Conservation (phyloP, 2,329 filamentous ascomycete species). For the Epichloe aotearoae region DNA sequence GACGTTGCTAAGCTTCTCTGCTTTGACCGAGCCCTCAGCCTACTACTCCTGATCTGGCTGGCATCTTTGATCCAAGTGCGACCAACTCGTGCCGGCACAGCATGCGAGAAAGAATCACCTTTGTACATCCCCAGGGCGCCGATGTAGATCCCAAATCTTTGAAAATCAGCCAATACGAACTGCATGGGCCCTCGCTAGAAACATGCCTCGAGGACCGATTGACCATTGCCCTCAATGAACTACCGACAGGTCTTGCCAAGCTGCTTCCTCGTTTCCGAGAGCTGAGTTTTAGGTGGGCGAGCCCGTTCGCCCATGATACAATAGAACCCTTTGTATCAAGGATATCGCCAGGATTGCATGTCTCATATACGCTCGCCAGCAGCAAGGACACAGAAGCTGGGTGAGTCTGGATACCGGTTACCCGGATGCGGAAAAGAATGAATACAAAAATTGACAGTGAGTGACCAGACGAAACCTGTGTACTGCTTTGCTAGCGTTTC, state of each 20-base stretch:
- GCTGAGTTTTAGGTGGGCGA: constrained; percentile 71
- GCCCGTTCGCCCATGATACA: constrained; percentile 40
- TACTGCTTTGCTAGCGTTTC: constrained; percentile 44
- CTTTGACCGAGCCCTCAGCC: neutral
- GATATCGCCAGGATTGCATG: constrained; percentile 67
- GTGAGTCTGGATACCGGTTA: constrained; percentile 5
- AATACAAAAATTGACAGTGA: neutral
- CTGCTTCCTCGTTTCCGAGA: constrained; percentile 53
- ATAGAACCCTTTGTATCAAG: constrained; percentile 62
- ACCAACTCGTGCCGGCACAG: constrained; percentile 7
- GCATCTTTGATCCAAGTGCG: neutral
- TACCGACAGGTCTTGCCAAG: constrained; percentile 52
- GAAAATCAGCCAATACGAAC: constrained; percentile 37
- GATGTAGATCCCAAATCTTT: constrained; percentile 52
- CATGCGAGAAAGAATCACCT: constrained; percentile 74
- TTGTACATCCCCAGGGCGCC: constrained; percentile 52
- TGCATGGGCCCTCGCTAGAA: constrained; percentile 44
- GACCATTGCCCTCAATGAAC: constrained; percentile 59
- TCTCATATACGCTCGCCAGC: constrained; percentile 52
- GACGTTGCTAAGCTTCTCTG: neutral
- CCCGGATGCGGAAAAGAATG: neutral
- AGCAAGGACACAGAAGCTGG: constrained; percentile 11
- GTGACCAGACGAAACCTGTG: constrained; percentile 32
- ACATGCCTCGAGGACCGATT: constrained; percentile 71
- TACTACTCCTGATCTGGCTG: neutral